phyloP scores from a whole-genome alignment of 208 protist species.

The Acanthamoeba royreba region DNA sequence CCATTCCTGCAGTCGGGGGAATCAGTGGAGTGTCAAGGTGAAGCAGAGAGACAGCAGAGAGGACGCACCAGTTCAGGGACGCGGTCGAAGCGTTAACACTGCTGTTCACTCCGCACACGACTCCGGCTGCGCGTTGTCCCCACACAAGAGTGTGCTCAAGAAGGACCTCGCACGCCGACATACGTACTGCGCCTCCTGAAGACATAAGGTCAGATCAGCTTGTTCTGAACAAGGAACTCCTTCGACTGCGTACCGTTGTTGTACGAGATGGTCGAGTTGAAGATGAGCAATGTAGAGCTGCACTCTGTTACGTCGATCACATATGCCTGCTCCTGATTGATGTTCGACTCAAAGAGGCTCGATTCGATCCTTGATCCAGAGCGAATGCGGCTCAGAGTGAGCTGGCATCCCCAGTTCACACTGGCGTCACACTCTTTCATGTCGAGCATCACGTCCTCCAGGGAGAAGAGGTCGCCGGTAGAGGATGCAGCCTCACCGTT shows the following conservation, averaged over 20 bases:
- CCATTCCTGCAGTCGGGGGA: background rate
- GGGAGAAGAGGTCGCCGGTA: too few species aligned
- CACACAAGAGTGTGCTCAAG: background rate
- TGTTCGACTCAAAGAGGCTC: background rate
- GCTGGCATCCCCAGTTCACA: background rate
- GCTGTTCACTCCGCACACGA: background rate
- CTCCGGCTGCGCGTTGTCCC: background rate
- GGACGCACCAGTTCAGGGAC: background rate
- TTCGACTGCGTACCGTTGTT: background rate
- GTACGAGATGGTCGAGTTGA: background rate
- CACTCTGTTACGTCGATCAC: background rate
- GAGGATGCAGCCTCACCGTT: too few species aligned
- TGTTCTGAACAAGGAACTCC: background rate
- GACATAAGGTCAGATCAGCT: background rate
- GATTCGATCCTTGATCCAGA: background rate
- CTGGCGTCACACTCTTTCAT: too few species aligned
- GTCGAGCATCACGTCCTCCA: too few species aligned
- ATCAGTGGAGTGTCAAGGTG: background rate
- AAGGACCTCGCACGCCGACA: background rate
- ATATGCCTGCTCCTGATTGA: background rate
- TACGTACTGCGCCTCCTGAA: background rate
- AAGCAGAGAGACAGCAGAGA: background rate
- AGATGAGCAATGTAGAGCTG: background rate
- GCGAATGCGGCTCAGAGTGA: background rate
- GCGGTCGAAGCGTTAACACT: background rate